phyloP scores from a whole-genome alignment of 1,284 basidiomycete species.

The Chondrostereum purpureum region DNA sequence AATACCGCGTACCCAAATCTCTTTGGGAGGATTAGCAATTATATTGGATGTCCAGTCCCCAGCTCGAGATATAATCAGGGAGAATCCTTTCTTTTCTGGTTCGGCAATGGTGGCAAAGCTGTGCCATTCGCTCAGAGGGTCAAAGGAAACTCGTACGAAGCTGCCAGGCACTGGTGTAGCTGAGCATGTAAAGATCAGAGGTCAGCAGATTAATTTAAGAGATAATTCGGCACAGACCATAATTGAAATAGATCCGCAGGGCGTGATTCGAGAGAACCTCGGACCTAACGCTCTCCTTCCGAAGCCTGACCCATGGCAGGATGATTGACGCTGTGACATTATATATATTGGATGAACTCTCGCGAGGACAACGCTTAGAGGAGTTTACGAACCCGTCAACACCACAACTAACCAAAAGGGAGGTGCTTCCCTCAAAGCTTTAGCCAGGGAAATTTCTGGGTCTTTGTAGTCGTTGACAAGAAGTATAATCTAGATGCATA shows the following conservation, averaged over 20 bases:
- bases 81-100: slow-evolving; percentile 49
- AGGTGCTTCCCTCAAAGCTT: slow-evolving; percentile 28
- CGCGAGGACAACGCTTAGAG: too few relatives aligned
- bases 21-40: slow-evolving; percentile 44
- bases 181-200: not conserved
- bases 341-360: too few relatives aligned
- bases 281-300: slow-evolving; percentile 32
- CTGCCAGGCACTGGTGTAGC: slow-evolving; percentile 46
- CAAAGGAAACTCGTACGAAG: slow-evolving; percentile 49
- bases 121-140: slow-evolving; percentile 54
- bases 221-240: slow-evolving; percentile 18
- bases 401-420: slow-evolving; percentile 36
- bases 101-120: slow-evolving; percentile 51
- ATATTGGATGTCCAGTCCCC: slow-evolving; percentile 55
- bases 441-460: slow-evolving; percentile 25
- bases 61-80: slow-evolving; percentile 48
- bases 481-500: slow-evolving; percentile 26
- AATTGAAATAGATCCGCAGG: slow-evolving; percentile 37
- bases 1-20: slow-evolving; percentile 47
- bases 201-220: not conserved
- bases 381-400: slow-evolving; percentile 21
- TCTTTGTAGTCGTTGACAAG: slow-evolving; percentile 34
- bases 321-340: slow-evolving; percentile 26
- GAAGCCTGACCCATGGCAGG: slow-evolving; percentile 33
- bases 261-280: slow-evolving; percentile 38